phyloP scores from a whole-genome alignment of 1,139 yeast species.

The Suhomyces bribrorum region DNA sequence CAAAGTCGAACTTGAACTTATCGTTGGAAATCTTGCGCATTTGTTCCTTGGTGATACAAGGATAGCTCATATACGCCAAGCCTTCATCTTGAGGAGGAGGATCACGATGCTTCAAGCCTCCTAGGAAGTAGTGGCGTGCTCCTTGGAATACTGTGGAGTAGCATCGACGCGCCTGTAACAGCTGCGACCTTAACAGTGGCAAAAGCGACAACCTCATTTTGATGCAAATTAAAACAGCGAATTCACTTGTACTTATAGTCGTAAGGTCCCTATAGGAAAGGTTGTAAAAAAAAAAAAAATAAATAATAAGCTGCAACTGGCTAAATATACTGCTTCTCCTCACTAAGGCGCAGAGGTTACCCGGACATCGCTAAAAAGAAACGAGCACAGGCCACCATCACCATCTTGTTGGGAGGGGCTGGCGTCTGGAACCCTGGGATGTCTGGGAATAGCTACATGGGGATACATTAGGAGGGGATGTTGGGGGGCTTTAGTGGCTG shows the following conservation, averaged over 20 bases:
- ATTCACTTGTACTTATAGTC: slow-evolving; percentile 1
- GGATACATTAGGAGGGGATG: too few relatives aligned
- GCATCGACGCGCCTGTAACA: not conserved
- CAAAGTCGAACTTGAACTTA: slow-evolving; percentile 46
- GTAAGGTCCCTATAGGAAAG: not conserved
- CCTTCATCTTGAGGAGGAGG: slow-evolving; percentile 22
- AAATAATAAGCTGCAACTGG: slow-evolving; percentile 2
- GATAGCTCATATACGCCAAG: slow-evolving; percentile 45
- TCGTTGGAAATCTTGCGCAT: slow-evolving; percentile 39
- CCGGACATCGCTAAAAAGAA: slow-evolving; percentile 2
- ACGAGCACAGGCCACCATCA: too few relatives aligned
- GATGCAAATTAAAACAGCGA: not conserved
- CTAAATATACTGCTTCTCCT: slow-evolving; percentile 1
- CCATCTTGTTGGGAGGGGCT: too few relatives aligned
- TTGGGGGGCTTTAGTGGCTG: too few relatives aligned
- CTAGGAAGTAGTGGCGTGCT: slow-evolving; percentile 31
- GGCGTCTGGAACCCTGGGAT: too few relatives aligned
- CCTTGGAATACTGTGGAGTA: slow-evolving; percentile 21
- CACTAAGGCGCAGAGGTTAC: slow-evolving; percentile 2
- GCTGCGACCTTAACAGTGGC: not conserved
- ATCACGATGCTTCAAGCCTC: slow-evolving; percentile 20
- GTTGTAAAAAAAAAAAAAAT: not conserved
- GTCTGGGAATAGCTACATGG: too few relatives aligned
- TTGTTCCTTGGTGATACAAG: slow-evolving; percentile 44
- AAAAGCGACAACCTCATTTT: not conserved